Conservation (phyloP, 306 rosid genomes). For the Astragalus glycyphyllos region DNA sequence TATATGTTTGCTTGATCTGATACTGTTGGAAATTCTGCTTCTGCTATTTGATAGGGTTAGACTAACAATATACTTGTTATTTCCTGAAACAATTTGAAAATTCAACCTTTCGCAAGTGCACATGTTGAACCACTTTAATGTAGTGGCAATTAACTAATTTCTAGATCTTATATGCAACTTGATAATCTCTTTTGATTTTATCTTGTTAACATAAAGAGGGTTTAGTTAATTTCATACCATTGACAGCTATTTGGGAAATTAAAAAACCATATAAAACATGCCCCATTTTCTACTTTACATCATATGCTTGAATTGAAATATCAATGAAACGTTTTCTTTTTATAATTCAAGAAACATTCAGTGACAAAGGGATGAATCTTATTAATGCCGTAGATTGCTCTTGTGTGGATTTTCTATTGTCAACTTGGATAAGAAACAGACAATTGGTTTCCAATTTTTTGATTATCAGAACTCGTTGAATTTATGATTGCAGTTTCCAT, state of each 20-base stretch:
- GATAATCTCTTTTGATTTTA: constrained; percentile 12
- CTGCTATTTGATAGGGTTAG: neutral
- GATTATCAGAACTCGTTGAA: constrained; percentile 5
- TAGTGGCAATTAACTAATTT: constrained; percentile 17
- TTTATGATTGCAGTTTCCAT: constrained; percentile 67
- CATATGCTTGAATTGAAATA: constrained; percentile 18
- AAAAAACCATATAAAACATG: constrained; percentile 1
- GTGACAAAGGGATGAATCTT: neutral
- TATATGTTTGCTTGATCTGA: neutral
- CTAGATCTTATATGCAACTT: constrained; percentile 12
- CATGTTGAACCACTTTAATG: neutral
- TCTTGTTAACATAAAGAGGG: neutral
- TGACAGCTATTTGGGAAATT: neutral
- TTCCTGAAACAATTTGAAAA: constrained; percentile 22
- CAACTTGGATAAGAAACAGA: neutral
- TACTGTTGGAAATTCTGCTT: constrained; percentile 2
- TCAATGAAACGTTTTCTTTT: neutral
- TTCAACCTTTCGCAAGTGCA: neutral
- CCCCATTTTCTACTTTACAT: neutral
- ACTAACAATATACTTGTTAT: neutral
- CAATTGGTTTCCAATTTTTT: constrained; percentile 8
- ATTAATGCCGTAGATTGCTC: neutral
- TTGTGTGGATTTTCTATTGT: constrained; percentile 12
- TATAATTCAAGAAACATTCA: constrained; percentile 1
- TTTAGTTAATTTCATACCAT: constrained; percentile 5